Conservation (phyloP, 495 filamentous ascomycete species). For the Penicillium lividum region DNA sequence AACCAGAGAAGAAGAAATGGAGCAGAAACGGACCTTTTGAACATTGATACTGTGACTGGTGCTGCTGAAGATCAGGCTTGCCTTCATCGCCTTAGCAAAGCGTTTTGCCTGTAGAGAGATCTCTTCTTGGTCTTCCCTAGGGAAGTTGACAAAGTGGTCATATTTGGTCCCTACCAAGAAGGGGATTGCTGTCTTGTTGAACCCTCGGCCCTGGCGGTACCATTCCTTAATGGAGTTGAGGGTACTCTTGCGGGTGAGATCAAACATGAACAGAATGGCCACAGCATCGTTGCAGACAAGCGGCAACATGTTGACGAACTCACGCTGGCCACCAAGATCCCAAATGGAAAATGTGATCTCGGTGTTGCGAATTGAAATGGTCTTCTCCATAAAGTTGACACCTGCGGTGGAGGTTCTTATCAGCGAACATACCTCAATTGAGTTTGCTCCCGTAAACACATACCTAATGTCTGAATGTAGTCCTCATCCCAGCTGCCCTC, state of each 20-base stretch:
- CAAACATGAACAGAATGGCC: conserved; percentile 99
- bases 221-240: conserved; percentile 99
- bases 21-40: conserved; percentile 71
- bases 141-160: conserved; percentile 98
- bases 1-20: background rate
- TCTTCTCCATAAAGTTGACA: conserved; percentile 99
- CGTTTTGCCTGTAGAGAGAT: conserved; percentile 94
- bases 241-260: conserved; percentile 95
- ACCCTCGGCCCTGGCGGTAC: conserved; percentile 96
- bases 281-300: conserved; percentile 98
- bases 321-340: conserved; percentile 96
- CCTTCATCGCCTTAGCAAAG: conserved; percentile 98
- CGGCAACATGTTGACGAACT: conserved; percentile 99
- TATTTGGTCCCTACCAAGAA: conserved; percentile 97
- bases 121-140: conserved; percentile 94
- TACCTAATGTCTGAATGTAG: conserved; percentile 97
- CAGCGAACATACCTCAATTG: background rate
- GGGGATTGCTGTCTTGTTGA: conserved; percentile 99
- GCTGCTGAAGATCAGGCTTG: conserved; percentile 94
- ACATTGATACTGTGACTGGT: conserved; percentile 99
- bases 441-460: conserved; percentile 17
- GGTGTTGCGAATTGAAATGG: conserved; percentile 98
- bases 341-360: conserved; percentile 99
- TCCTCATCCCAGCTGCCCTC: conserved; percentile 99
- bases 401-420: conserved; percentile 39